Evolutionary conservation across 1,284 basidiomycete species (phyloP), one percentile per base, ranked within the genome.

Genomic region (Tilletia setariae): DNA sequence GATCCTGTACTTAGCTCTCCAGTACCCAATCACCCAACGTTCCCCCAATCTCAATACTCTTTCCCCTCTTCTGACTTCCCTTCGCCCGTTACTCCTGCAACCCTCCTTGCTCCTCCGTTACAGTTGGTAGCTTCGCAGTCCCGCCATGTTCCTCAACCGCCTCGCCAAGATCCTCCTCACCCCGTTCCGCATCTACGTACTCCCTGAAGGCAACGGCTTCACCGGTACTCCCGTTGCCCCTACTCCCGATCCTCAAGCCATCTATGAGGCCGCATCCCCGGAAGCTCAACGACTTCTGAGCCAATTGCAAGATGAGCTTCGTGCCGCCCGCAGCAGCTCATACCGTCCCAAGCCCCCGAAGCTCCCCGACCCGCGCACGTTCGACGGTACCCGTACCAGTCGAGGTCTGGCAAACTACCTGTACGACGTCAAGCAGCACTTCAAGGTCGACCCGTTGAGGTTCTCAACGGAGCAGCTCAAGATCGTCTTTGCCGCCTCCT

Each of bases 391-490:
- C 25, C 53, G 53, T 28, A 56, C 25, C 53, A 56, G 23, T 56
- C 53, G 53, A 15, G 53, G 23, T 7, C 61, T 63, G 32, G 16
- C 61, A 15, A n/a, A 43, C 30, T 63, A 42, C 61, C 32, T 63
- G 8, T 63, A 63, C 61, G 40, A 63, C 30, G 61, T 63, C 61
- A 63, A 63, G 61, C 61, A 43, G 30, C 32, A 40, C 61, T 63
- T 63, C n/a, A n/a, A n/a, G n/a, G n/a, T n/a, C n/a, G n/a, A n/a
- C n/a, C n/a, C n/a, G n/a, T n/a, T n/a, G n/a, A 63, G 25, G 30
- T 63, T n/a, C 30, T n/a, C 61, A 16, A 43, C 61, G 61, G 61
- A 63, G 19, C 15, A 40, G 9, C 32, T 63, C 61, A 63, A 63
- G 61, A 63, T 63, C 61, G 43, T 40, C 28, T 63, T 40, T 16